Conservation (phyloP, 345 rosid genomes). For the Moricandia arvensis region DNA sequence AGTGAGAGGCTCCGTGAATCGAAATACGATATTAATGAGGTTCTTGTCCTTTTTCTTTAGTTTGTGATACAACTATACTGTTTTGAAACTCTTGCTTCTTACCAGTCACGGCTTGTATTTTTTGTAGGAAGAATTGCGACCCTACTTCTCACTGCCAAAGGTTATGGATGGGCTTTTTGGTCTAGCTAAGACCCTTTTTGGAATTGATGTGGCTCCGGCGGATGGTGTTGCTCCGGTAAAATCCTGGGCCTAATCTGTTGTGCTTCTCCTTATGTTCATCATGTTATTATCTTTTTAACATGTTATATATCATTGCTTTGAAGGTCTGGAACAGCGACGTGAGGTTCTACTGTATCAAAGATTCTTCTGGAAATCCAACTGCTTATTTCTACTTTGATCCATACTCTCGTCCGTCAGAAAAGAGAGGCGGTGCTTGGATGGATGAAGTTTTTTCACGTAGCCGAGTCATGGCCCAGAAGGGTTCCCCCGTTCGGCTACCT, state of each 20-base stretch:
- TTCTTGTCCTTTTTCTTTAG: slow-evolving; percentile 37
- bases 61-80: not conserved
- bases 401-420: slow-evolving; percentile 91
- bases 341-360: slow-evolving; percentile 75
- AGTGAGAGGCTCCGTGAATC: slow-evolving; percentile 97
- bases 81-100: slow-evolving; percentile 11
- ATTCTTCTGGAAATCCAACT: slow-evolving; percentile 69
- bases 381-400: slow-evolving; percentile 98
- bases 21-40: slow-evolving; percentile 92
- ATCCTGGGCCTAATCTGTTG: slow-evolving; percentile 15
- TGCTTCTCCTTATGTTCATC: not conserved
- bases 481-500: slow-evolving; percentile 40
- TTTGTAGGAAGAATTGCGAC: slow-evolving; percentile 84
- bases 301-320: slow-evolving; percentile 27
- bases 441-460: slow-evolving; percentile 83
- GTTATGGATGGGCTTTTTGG: slow-evolving; percentile 82
- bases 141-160: slow-evolving; percentile 89
- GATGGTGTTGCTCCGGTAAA: slow-evolving; percentile 91
- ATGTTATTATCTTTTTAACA: slow-evolving; percentile 16
- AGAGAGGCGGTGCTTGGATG: slow-evolving; percentile 94
- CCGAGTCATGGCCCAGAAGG: slow-evolving; percentile 46
- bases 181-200: slow-evolving; percentile 72
- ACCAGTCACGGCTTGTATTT: not conserved
- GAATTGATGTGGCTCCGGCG: slow-evolving; percentile 72
- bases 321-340: slow-evolving; percentile 93